Conservation (phyloP, 805 yeast genomes). For the Dipodascus geniculatus region DNA sequence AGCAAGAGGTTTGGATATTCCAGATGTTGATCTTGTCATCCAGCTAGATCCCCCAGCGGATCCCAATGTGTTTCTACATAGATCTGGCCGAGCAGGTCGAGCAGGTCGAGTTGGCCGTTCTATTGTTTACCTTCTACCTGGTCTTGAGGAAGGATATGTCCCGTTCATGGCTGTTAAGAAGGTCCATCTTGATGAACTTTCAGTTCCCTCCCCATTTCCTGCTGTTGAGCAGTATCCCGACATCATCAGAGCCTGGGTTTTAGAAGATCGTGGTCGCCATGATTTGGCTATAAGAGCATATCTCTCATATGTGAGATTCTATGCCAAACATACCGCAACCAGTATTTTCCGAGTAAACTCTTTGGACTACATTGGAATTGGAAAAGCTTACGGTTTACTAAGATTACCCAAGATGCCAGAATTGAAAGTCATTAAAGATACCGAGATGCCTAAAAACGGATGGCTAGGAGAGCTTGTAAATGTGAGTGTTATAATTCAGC, state of each 20-base stretch:
- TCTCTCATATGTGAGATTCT: slow-evolving; percentile 73
- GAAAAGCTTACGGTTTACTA: slow-evolving; percentile 65
- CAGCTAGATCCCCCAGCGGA: slow-evolving; percentile 94
- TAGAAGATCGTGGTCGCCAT: slow-evolving; percentile 67
- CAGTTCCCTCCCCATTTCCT: slow-evolving; percentile 4
- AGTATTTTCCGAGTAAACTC: slow-evolving; percentile 72
- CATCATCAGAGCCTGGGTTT: slow-evolving; percentile 40
- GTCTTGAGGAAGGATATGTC: slow-evolving; percentile 71
- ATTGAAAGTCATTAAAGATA: slow-evolving; percentile 35
- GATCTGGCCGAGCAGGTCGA: slow-evolving; percentile 93
- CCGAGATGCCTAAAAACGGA: slow-evolving; percentile 54
- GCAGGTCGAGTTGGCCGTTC: slow-evolving; percentile 81
- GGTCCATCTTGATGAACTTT: slow-evolving; percentile 38
- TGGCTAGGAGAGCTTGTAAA: slow-evolving; percentile 58
- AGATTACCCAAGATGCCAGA: slow-evolving; percentile 96
- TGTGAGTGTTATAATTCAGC: neutral
- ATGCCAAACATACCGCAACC: slow-evolving; percentile 76
- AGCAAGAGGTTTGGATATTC: slow-evolving; percentile 91
- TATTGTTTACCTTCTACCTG: slow-evolving; percentile 56
- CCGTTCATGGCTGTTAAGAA: slow-evolving; percentile 68
- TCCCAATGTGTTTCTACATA: slow-evolving; percentile 80
- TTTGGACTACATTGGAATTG: slow-evolving; percentile 62
- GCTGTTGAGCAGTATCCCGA: slow-evolving; percentile 12
- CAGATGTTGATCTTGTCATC: slow-evolving; percentile 87
- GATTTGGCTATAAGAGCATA: slow-evolving; percentile 72